Conservation (phyloP, 176 grass and related monocot genomes). For the Raddia guianensis region DNA sequence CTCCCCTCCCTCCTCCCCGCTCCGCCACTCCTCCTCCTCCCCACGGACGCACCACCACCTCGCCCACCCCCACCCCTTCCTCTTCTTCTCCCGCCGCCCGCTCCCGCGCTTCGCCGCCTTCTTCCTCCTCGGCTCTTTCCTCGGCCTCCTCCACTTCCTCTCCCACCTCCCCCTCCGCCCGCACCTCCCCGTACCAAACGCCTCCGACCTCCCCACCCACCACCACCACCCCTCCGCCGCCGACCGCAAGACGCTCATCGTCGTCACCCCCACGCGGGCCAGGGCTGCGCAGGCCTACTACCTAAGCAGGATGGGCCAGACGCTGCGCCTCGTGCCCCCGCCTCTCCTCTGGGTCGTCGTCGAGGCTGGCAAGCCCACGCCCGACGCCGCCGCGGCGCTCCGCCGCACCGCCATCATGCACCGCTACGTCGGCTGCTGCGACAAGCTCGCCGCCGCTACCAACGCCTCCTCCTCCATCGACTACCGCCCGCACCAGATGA, state of each 20-base stretch:
- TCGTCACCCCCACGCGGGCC: constrained; percentile 82
- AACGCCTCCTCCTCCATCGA: background rate
- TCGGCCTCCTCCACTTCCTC: constrained; percentile 75
- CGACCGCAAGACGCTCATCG: constrained; percentile 44
- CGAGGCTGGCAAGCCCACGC: constrained; percentile 60
- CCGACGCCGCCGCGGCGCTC: constrained; percentile 70
- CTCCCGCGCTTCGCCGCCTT: constrained; percentile 66
- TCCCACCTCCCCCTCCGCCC: constrained; percentile 48
- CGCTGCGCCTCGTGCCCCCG: constrained; percentile 61
- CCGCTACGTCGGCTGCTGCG: constrained; percentile 71
- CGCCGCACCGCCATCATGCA: constrained; percentile 69
- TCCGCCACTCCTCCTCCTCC: constrained; percentile 52
- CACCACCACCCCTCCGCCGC: background rate
- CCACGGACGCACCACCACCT: constrained; percentile 21
- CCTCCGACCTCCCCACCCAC: background rate
- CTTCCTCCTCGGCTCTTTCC: constrained; percentile 78
- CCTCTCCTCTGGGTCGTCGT: constrained; percentile 86
- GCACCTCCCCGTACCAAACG: background rate
- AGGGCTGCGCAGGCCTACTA: constrained; percentile 70
- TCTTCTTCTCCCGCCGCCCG: constrained; percentile 46
- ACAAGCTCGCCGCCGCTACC: constrained; percentile 1
- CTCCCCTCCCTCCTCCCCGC: constrained; percentile 45
- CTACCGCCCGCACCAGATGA: constrained; percentile 72
- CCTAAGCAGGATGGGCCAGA: constrained; percentile 76
- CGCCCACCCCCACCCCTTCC: constrained; percentile 33